phyloP scores from a whole-genome alignment of 495 filamentous ascomycete genomes.

The Thozetella sp. region DNA sequence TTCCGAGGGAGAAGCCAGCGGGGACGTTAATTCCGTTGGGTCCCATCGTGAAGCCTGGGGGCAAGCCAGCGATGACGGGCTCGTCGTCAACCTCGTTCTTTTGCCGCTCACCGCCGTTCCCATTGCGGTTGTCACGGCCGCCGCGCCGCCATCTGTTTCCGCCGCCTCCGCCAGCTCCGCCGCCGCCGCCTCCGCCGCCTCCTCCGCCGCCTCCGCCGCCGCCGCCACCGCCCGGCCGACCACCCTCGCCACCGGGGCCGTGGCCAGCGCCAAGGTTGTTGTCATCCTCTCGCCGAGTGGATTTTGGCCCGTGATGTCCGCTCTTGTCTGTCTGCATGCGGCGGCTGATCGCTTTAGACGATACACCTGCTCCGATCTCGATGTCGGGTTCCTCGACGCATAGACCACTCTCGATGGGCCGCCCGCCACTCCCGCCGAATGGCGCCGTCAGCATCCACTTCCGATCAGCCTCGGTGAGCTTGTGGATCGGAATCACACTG shows the following conservation, averaged over 20 bases:
- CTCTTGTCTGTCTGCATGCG: conserved; percentile 80
- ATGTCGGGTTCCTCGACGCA: conserved; percentile 97
- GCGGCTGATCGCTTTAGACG: conserved; percentile 89
- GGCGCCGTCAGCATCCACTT: conserved; percentile 98
- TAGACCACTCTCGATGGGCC: conserved; percentile 76
- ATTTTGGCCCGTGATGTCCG: conserved; percentile 73
- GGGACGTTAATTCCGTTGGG: conserved; percentile 71
- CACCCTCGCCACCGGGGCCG: conserved; percentile 31
- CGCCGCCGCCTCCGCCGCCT: conserved; percentile 39
- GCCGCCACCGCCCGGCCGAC: conserved; percentile 14
- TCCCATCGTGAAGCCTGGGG: conserved; percentile 54
- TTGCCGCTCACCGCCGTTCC: conserved; percentile 40
- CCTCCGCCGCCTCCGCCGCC: conserved; percentile 41
- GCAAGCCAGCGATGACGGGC: conserved; percentile 54
- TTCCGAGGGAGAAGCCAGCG: conserved; percentile 55
- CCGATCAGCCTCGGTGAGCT: conserved; percentile 91
- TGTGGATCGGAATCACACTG: conserved; percentile 88
- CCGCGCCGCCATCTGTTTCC: conserved; percentile 28
- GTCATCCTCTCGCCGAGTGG: conserved; percentile 58
- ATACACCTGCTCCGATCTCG: conserved; percentile 95
- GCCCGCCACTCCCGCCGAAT: conserved; percentile 89
- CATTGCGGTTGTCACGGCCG: conserved; percentile 44
- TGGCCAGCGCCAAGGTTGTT: conserved; percentile 40
- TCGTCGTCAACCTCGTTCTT: conserved; percentile 52
- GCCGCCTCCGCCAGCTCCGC: conserved; percentile 26